A percentile compares a stretch with the other conserved stretches of the same genome.
phyloP scores from a whole-genome alignment of 2,329 filamentous ascomycete genomes.

The Whalleya microplaca region DNA sequence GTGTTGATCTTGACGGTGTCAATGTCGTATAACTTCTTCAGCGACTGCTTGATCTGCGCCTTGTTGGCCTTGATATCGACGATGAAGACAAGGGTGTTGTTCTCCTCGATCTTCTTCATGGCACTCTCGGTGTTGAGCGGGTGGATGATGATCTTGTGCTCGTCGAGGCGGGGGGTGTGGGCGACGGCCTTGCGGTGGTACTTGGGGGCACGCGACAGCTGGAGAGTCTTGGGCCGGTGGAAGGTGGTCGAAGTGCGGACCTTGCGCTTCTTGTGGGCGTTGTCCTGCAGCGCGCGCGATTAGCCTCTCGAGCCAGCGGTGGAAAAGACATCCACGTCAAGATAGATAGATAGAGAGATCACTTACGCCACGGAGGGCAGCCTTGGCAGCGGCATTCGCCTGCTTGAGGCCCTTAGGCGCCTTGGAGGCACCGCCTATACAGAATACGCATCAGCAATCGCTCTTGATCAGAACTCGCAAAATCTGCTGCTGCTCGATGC shows the following conservation, averaged over 20 bases:
- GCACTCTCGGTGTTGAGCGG: constrained; percentile 99
- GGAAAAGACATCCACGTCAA: background rate
- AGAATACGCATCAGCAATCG: constrained; percentile 71
- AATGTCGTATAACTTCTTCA: constrained; percentile 99
- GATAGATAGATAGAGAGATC: too few relatives aligned
- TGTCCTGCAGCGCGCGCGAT: constrained; percentile 43
- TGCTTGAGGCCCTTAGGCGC: constrained; percentile 73
- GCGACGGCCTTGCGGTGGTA: constrained; percentile 96
- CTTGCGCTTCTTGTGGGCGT: constrained; percentile 85
- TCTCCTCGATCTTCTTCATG: constrained; percentile 99
- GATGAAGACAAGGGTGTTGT: constrained; percentile 99
- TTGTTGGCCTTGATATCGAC: constrained; percentile 98
- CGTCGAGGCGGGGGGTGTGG: constrained; percentile 88
- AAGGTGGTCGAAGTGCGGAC: constrained; percentile 91
- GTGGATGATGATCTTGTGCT: constrained; percentile 97
- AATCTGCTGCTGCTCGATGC: constrained; percentile 74
- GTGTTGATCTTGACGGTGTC: constrained; percentile 99
- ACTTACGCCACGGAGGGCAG: constrained; percentile 94
- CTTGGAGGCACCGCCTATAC: constrained; percentile 54
- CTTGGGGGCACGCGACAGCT: constrained; percentile 88
- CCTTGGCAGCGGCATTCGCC: constrained; percentile 93
- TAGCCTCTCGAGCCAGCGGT: constrained; percentile 15
- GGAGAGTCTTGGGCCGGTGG: constrained; percentile 96
- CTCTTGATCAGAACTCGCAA: constrained; percentile 72
- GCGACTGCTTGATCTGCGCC: constrained; percentile 96